phyloP scores from a whole-genome alignment of 495 filamentous ascomycete genomes.

The Durotheca rogersii region DNA sequence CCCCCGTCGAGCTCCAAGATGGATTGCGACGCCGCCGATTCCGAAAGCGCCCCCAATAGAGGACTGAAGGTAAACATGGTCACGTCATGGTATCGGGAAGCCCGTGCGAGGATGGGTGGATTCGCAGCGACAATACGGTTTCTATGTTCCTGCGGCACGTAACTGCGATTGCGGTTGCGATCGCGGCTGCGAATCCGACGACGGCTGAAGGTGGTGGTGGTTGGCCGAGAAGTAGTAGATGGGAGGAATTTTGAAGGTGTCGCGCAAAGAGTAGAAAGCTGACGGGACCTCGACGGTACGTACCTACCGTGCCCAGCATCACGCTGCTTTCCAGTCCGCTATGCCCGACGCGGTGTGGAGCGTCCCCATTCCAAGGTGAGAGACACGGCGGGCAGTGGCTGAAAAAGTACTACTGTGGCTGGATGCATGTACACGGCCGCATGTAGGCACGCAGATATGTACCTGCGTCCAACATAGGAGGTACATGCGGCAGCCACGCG shows the following conservation, averaged over 20 bases:
- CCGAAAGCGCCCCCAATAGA: conserved; percentile 84
- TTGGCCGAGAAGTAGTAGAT: conserved; percentile 7
- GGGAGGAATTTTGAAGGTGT: too few species aligned
- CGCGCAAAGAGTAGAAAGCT: conserved; percentile 1
- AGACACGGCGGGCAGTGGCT: too few species aligned
- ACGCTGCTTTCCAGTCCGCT: too few species aligned
- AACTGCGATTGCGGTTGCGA: neutral
- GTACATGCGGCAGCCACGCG: neutral
- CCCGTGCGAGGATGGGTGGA: neutral
- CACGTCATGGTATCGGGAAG: conserved; percentile 25
- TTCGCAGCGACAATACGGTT: too few species aligned
- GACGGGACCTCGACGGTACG: neutral
- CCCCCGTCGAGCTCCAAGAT: conserved; percentile 95
- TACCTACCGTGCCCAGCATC: too few species aligned
- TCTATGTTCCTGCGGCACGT: too few species aligned
- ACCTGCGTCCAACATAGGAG: neutral
- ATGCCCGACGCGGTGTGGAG: too few species aligned
- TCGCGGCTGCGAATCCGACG: neutral
- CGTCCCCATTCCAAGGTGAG: too few species aligned
- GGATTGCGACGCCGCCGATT: conserved; percentile 85
- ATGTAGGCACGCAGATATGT: conserved; percentile 1
- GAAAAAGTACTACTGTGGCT: too few species aligned
- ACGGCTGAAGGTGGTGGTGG: conserved; percentile 2
- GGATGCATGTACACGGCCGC: too few species aligned
- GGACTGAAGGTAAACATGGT: conserved; percentile 95